These are phyloP conservation scores for Metarhizium guizhouense DNA, from an alignment of 2,329 filamentous ascomycete species.

Conservation along the genomic window DNA sequence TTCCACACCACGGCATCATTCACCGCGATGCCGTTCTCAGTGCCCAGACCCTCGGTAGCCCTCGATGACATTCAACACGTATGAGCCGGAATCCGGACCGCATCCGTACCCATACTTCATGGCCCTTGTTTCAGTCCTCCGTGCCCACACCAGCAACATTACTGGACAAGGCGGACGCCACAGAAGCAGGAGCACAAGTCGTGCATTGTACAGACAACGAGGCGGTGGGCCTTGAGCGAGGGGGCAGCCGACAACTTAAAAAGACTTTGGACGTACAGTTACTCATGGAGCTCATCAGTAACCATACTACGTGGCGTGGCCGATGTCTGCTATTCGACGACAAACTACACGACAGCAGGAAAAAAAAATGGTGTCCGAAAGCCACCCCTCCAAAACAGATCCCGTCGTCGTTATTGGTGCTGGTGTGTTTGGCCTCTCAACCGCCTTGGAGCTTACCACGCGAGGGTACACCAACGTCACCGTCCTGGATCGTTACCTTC, in stretches of 20 bases:
- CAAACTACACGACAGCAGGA: neutral
- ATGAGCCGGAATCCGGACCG: neutral
- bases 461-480: constrained; percentile 24
- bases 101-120: neutral
- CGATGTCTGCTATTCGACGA: neutral
- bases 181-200: neutral
- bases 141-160: neutral
- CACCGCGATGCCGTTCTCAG: neutral
- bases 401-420: constrained; percentile 17
- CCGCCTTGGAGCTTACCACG: constrained; percentile 17
- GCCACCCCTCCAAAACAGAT: neutral
- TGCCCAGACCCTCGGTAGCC: neutral
- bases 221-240: neutral
- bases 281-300: neutral
- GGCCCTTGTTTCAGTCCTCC: neutral
- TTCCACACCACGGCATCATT: neutral
- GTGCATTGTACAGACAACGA: neutral
- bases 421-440: constrained; percentile 22
- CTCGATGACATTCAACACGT: neutral
- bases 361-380: neutral
- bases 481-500: constrained; percentile 24
- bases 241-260: neutral
- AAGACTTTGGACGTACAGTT: neutral
- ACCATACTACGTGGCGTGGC: neutral
- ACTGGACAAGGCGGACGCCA: neutral